Conservation (phyloP, 768 basidiomycete genomes). For the Amanita rubescens region DNA sequence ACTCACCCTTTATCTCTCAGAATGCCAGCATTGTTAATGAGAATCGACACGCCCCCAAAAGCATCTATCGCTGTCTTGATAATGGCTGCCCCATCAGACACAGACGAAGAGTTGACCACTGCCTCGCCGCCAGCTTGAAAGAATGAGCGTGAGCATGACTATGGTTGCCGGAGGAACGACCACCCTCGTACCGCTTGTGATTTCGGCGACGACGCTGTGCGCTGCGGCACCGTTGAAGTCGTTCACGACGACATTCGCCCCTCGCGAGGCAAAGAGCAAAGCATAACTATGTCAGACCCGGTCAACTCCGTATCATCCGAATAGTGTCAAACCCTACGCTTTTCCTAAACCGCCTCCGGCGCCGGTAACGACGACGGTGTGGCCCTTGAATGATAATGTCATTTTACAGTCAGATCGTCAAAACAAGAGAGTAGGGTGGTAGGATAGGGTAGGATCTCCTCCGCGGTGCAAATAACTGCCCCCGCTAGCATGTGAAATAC, state of each 20-base stretch:
- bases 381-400: constrained; percentile 73
- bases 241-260: constrained; percentile 92
- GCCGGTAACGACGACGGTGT: constrained; percentile 92
- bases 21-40: constrained; percentile 96
- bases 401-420: constrained; percentile 19
- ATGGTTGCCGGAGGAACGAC: background rate
- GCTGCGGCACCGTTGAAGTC: constrained; percentile 87
- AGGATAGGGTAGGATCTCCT: background rate
- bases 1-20: constrained; percentile 70
- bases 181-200: constrained; percentile 54
- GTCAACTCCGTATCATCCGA: too few species aligned
- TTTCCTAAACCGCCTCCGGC: constrained; percentile 93
- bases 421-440: constrained; percentile 2
- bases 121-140: constrained; percentile 80
- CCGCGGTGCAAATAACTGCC: background rate
- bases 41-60: constrained; percentile 78
- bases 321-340: constrained; percentile 47
- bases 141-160: constrained; percentile 5
- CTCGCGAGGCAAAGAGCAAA: constrained; percentile 83
- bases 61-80: constrained; percentile 79
- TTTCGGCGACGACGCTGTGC: constrained; percentile 88
- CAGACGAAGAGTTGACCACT: constrained; percentile 79
- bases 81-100: constrained; percentile 79
- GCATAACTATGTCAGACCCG: constrained; percentile 56
- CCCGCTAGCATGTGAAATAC: constrained; percentile 12